Evolutionary conservation across 495 filamentous ascomycete species (phyloP).

Genomic region (Hypoxylon rickii): DNA sequence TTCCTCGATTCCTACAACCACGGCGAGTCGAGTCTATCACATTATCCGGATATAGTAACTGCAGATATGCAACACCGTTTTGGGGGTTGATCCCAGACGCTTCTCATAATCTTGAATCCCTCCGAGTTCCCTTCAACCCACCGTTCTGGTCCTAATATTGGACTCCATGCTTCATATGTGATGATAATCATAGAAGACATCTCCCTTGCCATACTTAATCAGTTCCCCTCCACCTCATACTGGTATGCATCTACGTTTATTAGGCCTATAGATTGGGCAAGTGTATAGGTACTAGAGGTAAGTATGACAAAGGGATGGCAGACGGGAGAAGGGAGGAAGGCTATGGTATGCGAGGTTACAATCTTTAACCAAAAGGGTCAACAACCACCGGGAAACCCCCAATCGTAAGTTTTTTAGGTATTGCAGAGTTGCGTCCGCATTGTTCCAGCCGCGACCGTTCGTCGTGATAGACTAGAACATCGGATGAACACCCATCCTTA

Average conservation of each 20-base stretch:
- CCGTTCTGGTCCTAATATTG: conserved; percentile 29
- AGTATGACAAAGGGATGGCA: background rate
- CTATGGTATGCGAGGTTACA: conserved; percentile 15
- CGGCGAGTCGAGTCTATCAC: background rate
- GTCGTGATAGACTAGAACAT: conserved; percentile 12
- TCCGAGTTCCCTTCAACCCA: conserved; percentile 11
- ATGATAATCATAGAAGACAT: background rate
- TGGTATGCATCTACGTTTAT: no score
- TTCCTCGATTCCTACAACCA: background rate
- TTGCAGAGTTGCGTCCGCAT: no score
- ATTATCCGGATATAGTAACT: conserved; percentile 6
- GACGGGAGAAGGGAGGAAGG: background rate
- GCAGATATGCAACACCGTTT: no score
- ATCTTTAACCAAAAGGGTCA: conserved; percentile 6
- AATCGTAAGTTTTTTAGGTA: conserved; percentile 5
- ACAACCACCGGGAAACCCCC: conserved; percentile 6
- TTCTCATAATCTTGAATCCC: background rate
- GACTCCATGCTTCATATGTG: conserved; percentile 27
- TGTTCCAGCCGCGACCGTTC: no score
- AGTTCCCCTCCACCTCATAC: background rate
- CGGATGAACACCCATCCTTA: conserved; percentile 25
- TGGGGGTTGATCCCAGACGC: background rate
- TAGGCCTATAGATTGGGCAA: no score
- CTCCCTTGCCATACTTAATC: background rate
- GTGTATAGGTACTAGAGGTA: no score